Evolutionary conservation across 202 grass and related monocot genomes (phyloP), one percentile per base, ranked within the genome.

Genomic region (Dendrocalamus latiflorus): DNA sequence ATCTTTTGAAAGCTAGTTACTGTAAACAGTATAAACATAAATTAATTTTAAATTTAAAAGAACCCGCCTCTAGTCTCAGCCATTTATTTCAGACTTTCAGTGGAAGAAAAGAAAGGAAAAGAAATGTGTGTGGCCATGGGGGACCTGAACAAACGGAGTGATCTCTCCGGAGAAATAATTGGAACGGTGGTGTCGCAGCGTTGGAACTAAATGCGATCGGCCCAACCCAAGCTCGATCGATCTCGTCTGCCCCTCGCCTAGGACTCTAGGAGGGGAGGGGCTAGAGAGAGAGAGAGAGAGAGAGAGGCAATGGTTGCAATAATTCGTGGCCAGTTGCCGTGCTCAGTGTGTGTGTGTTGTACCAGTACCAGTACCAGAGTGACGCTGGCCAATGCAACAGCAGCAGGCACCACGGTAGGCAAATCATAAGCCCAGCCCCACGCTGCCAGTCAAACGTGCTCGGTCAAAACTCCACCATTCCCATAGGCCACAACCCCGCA

Each of bases 381-480:
- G 77, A 58, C 88, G 74, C 83, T 60, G 83, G 34, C 79, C 83
- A 79, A 55, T 30, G 87, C 70, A 81, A 57, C 71, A 48, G 87
- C 34, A 51, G 80, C 67, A 59, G 74, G 60, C 78, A 75, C 71
- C 64, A 41, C 55, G 12, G 67, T 9, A 25, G 68, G 79, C 84
- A 90, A 86, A 90, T 90, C 88, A 86, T 87, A 63, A 86, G 88
- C 15, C 10, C 55, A 36, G 56, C n/a, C 83, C 88, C 79, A 83
- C 86, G 0, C 21, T 15, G 63, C 26, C 76, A 57, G 77, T 81
- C 87, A 85, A 89, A 85, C 86, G 34, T 59, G 76, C 38, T 20
- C 44, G n/a, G 84, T 86, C 84, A 90, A 90, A 41, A 58, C 81
- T 49, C 63, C 77, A 6, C 75, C 75, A 3, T 69, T 60, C 13